Base-by-base conservation (phyloP, 768 basidiomycete species). In the Gautieria morchelliformis region DNA sequence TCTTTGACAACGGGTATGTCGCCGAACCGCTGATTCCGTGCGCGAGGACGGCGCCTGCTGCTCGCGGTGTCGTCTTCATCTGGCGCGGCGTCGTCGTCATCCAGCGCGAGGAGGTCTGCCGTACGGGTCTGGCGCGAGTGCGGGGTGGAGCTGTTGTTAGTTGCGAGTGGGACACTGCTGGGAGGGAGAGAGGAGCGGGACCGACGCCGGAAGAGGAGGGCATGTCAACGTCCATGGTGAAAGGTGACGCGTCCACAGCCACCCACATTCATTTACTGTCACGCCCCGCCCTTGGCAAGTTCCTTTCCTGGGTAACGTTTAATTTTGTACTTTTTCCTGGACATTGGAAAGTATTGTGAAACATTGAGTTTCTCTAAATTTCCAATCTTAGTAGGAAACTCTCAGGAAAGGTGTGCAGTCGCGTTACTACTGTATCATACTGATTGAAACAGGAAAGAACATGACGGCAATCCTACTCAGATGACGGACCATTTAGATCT, bases 1-100 rank as follows among this genome's bases (percentile, higher is more conserved):
- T 98, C 96, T 64, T 85, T 86, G 1, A 98, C 93, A 52, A 90
- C 74, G 3, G 93, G 89, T 0, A 96, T 80, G 64, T 93, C 88
- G 5, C 73, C 79, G 54, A 78, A 79, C 8, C 70, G 72, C 58
- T 74, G 74, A 24, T 67, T 65, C 35, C 68, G 69, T 1, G 68
- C 66, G 52, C 75, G 74, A 56, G 78, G 75, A 44, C 78, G 76
- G 56, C 78, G 74, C 57, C 78, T 74, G n/a, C 62, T 62, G 8
- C 65, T 68, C 4, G 68, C 55, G 8, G 68, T 74, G 32, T 78
- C 76, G n/a, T 73, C 69, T 8, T 68, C 15, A 61, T 61, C 33
- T 19, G 40, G 19, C 52, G 19, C 20, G n/a, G 45, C n/a, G 45
- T 42, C 19, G 40, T 33, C 54, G 22, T 27, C 83, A 58, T 81